These are phyloP conservation scores for Stylonectria norvegica DNA, from an alignment of 2,329 filamentous ascomycete species.

Conservation along the genomic window DNA sequence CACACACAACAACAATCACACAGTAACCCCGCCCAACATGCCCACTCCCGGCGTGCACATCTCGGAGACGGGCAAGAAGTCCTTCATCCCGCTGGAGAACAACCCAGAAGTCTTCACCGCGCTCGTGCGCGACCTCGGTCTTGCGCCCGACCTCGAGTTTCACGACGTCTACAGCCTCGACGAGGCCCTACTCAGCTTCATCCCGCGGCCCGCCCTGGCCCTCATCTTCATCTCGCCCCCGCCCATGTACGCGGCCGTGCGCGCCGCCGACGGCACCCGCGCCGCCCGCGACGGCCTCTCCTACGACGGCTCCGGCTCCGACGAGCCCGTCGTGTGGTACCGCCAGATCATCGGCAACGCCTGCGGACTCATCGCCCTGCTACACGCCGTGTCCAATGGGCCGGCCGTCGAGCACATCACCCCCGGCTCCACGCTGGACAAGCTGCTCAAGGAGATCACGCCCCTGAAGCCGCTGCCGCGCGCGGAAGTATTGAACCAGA, in stretches of 20 bases:
- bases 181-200: slow-evolving; percentile 70
- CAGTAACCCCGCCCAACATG: neutral
- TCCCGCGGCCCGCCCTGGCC: slow-evolving; percentile 69
- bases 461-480: slow-evolving; percentile 57
- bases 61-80: slow-evolving; percentile 28
- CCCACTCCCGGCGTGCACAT: neutral
- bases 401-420: slow-evolving; percentile 53
- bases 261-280: slow-evolving; percentile 26
- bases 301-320: slow-evolving; percentile 32
- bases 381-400: slow-evolving; percentile 73
- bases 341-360: slow-evolving; percentile 81
- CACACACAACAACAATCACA: too few species aligned
- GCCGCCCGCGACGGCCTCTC: slow-evolving; percentile 24
- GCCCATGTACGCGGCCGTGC: slow-evolving; percentile 45
- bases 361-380: slow-evolving; percentile 73
- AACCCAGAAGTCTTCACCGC: slow-evolving; percentile 77
- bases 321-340: slow-evolving; percentile 75
- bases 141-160: slow-evolving; percentile 66
- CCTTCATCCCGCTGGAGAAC: slow-evolving; percentile 45
- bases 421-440: slow-evolving; percentile 51
- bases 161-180: slow-evolving; percentile 80
- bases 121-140: slow-evolving; percentile 67
- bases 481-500: slow-evolving; percentile 69
- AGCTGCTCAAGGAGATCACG: slow-evolving; percentile 59
- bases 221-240: slow-evolving; percentile 76